Base-by-base conservation (phyloP, 1,139 yeast species). In the Zygosaccharomyces pseudobailii region DNA sequence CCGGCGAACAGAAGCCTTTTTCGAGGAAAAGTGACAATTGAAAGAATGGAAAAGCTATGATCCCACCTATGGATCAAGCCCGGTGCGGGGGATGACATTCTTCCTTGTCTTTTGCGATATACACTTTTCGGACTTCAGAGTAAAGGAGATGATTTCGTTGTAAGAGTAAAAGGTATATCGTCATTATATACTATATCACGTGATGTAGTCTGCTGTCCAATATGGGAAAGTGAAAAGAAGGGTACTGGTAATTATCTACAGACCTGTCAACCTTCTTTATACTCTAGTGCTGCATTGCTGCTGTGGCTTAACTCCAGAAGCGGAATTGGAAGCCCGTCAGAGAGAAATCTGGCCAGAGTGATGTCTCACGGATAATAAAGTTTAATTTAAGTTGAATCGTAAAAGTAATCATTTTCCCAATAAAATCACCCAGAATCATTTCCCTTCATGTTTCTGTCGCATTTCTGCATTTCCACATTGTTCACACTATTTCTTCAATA, bases 1-100 rank as follows among this genome's bases (percentile, higher is more conserved):
- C 98, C 98, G 49, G 96, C 94, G 63, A 86, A 86, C 17, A 92
- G 60, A 36, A 82, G 69, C 36, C 77, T 72, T 48, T 76, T 75
- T 27, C 67, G 66, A 0, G 86, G 84, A 27, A 84, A 80, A 6
- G 86, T 77, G 5, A 85, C 80, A 24, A 87, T 79, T 42, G 95
- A 84, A n/a, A 92, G 75, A 23, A 90, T 84, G 1, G 95, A 83
- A 55, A 79, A 82, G 3, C 76, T 70, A 53, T 81, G 82, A 22
- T 78, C 74, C 97, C 97, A 90, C 58, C 78, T 74, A 63, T 89
- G 97, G 4, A 87, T 67, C 40, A 75, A 54, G 9, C 55, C 63
- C 6, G 62, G 54, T 23, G 45, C 46, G 38, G 36, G 37, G 7
- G 42, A 28, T 10, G 48, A 25, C 48, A 45, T 45, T 19, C 23